phyloP scores from a whole-genome alignment of 176 grass and related monocot genomes.

The Cenchrus fungigraminus region DNA sequence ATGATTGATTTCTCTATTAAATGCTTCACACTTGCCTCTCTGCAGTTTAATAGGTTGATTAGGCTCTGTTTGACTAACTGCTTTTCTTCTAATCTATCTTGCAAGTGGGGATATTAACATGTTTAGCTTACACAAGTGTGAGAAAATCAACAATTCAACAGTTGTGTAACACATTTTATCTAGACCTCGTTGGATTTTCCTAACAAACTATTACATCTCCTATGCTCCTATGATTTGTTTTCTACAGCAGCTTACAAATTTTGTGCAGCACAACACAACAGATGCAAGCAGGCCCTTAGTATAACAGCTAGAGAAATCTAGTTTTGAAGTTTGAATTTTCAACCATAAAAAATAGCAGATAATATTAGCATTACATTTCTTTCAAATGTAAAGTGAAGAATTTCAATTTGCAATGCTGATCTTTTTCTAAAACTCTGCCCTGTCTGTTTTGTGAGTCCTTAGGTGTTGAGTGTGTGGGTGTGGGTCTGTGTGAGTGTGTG shows the following conservation, averaged over 20 bases:
- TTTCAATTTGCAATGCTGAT: neutral
- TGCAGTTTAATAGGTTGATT: constrained; percentile 10
- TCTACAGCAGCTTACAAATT: neutral
- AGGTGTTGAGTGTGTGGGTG: too few species aligned
- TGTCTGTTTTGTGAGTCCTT: too few species aligned
- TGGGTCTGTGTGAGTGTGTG: too few species aligned
- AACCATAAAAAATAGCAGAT: neutral
- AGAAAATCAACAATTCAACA: constrained; percentile 8
- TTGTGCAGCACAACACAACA: neutral
- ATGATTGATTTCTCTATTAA: constrained; percentile 1
- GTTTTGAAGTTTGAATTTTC: constrained; percentile 18
- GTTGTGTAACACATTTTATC: neutral
- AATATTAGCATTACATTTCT: neutral
- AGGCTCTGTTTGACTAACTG: neutral
- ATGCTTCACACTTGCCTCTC: neutral
- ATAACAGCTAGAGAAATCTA: neutral
- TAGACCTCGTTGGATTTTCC: neutral
- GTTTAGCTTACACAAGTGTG: constrained; percentile 12
- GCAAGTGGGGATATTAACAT: neutral
- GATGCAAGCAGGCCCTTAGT: neutral
- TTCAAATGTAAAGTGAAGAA: neutral
- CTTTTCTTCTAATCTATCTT: neutral
- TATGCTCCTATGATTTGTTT: neutral
- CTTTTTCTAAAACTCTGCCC: neutral
- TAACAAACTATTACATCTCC: neutral